Conservation (phyloP, 1,139 yeast species). For the Geotrichum macrosporum region DNA sequence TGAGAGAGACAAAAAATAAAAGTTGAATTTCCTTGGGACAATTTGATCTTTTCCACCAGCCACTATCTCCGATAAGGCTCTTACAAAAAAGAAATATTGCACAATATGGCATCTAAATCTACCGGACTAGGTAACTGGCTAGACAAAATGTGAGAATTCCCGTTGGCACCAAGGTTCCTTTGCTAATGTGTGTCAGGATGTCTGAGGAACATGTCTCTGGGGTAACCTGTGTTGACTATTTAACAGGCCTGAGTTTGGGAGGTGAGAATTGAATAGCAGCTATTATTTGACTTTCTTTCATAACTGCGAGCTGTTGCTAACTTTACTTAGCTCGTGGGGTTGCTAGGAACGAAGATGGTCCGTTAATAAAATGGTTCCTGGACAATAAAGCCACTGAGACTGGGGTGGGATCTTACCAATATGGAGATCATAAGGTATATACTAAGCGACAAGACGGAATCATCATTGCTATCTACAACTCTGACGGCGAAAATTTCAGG, state of each 20-base stretch:
- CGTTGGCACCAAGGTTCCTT: background rate
- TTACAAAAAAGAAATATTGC: background rate
- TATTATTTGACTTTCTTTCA: background rate
- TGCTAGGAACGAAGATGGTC: conserved; percentile 32
- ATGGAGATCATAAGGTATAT: conserved; percentile 8
- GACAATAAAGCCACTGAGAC: conserved; percentile 16
- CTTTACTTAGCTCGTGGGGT: conserved; percentile 26
- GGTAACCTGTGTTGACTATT: conserved; percentile 28
- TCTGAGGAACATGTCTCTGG: conserved; percentile 29
- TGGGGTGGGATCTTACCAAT: conserved; percentile 9
- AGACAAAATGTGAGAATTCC: conserved; percentile 27
- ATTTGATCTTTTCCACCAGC: conserved; percentile 2
- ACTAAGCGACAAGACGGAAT: conserved; percentile 11
- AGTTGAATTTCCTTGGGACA: background rate
- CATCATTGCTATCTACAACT: conserved; percentile 17
- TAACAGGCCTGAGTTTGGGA: conserved; percentile 32
- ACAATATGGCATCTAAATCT: conserved; percentile 6
- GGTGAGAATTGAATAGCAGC: conserved; percentile 19
- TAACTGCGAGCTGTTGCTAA: background rate
- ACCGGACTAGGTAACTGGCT: conserved; percentile 28
- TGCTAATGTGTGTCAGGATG: conserved; percentile 19
- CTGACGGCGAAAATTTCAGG: too few species aligned
- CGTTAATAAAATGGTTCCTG: conserved; percentile 25
- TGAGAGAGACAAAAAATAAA: conserved; percentile 1
- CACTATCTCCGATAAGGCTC: background rate